phyloP scores from a whole-genome alignment of 805 yeast genomes.

The Candida incommunis region DNA sequence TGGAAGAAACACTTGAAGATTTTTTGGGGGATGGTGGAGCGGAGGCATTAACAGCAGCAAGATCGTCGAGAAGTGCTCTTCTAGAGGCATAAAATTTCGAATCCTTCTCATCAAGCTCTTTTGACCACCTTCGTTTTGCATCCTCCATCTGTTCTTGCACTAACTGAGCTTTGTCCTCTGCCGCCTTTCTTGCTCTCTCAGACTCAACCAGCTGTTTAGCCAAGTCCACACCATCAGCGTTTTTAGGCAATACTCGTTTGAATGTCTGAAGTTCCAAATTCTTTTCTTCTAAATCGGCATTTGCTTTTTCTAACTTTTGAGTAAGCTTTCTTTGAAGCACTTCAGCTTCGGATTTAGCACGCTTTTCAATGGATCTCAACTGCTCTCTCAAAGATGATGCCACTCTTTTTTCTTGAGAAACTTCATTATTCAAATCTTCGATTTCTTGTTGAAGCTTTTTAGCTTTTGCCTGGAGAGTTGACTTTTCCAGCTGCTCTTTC shows the following conservation, averaged over 20 bases:
- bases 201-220: slow-evolving; percentile 17
- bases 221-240: slow-evolving; percentile 25
- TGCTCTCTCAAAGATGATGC: slow-evolving; percentile 10
- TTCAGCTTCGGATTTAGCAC: background rate
- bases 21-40: slow-evolving; percentile 8
- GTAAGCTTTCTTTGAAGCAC: background rate
- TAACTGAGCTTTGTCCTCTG: slow-evolving; percentile 11
- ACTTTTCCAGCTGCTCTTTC: slow-evolving; percentile 14
- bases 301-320: slow-evolving; percentile 3
- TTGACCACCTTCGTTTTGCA: slow-evolving; percentile 15
- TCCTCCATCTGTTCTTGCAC: slow-evolving; percentile 14
- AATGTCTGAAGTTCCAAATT: background rate
- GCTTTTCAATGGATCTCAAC: slow-evolving; percentile 8
- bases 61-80: slow-evolving; percentile 11
- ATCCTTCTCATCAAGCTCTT: slow-evolving; percentile 12
- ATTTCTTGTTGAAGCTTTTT: slow-evolving; percentile 16
- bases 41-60: slow-evolving; percentile 7
- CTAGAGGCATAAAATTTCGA: slow-evolving; percentile 11
- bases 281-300: slow-evolving; percentile 21
- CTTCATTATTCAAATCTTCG: slow-evolving; percentile 18
- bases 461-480: slow-evolving; percentile 9
- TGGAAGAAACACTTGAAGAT: background rate
- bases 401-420: slow-evolving; percentile 11
- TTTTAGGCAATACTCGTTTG: background rate
- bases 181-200: slow-evolving; percentile 16